Conservation (phyloP, 306 rosid genomes). For the Corylus heterophylla region DNA sequence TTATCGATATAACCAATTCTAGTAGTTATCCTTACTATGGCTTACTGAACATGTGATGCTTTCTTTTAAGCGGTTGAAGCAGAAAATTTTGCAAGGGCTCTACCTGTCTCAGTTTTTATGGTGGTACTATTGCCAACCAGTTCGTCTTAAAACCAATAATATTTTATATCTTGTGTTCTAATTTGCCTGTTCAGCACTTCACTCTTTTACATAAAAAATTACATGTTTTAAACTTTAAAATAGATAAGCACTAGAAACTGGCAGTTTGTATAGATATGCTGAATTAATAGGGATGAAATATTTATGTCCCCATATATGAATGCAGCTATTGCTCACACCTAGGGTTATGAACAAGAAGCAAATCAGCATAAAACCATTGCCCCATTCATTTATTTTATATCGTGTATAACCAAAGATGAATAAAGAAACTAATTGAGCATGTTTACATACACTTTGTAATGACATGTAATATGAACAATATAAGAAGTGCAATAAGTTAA, state of each 20-base stretch:
- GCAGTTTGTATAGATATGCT: background rate
- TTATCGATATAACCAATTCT: background rate
- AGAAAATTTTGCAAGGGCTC: background rate
- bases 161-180: background rate
- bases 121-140: background rate
- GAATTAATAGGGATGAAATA: background rate
- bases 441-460: background rate
- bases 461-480: background rate
- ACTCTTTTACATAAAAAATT: background rate
- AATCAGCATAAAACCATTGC: background rate
- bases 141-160: background rate
- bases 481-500: background rate
- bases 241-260: background rate
- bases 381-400: background rate
- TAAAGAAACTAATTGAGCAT: background rate
- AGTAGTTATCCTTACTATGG: background rate
- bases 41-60: background rate
- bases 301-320: background rate
- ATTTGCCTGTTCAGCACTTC: background rate
- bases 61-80: background rate
- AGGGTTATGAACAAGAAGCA: background rate
- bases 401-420: background rate
- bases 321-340: background rate
- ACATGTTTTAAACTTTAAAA: background rate
- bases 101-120: too few species aligned